phyloP scores from a whole-genome alignment of 73 alveolate species.

The Paramecium primaurelia region DNA sequence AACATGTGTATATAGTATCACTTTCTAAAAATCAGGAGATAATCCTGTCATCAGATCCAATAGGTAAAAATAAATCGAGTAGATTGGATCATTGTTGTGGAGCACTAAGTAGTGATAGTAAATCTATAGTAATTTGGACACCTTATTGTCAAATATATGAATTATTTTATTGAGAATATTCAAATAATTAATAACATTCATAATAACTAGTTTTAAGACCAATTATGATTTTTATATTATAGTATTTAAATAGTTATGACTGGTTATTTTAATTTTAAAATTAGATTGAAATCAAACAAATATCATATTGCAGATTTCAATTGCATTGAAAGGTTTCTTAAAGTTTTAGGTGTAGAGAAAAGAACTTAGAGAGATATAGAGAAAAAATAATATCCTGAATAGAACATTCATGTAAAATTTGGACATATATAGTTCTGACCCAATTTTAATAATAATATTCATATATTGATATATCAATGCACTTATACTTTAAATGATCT shows the following conservation, averaged over 20 bases:
- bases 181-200: not conserved
- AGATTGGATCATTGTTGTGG: not conserved
- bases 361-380: no score
- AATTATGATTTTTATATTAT: no score
- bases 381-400: no score
- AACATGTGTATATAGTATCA: not conserved
- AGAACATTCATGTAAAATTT: no score
- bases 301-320: no score
- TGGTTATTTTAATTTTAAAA: no score
- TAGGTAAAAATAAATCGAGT: not conserved
- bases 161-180: not conserved
- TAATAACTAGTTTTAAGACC: no score
- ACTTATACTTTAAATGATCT: not conserved
- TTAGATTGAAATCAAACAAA: no score
- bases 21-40: not conserved
- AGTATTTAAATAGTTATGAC: no score
- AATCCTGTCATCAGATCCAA: not conserved
- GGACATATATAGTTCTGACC: no score
- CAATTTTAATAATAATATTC: not conserved
- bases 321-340: no score
- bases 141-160: not conserved
- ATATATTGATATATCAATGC: not conserved
- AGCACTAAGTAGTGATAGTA: not conserved
- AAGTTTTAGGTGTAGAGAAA: no score
- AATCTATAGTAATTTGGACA: not conserved